Evolutionary conservation across 2,329 filamentous ascomycete genomes (phyloP), one percentile per base, ranked within the genome.

Genomic region (Venturia aucupariae): DNA sequence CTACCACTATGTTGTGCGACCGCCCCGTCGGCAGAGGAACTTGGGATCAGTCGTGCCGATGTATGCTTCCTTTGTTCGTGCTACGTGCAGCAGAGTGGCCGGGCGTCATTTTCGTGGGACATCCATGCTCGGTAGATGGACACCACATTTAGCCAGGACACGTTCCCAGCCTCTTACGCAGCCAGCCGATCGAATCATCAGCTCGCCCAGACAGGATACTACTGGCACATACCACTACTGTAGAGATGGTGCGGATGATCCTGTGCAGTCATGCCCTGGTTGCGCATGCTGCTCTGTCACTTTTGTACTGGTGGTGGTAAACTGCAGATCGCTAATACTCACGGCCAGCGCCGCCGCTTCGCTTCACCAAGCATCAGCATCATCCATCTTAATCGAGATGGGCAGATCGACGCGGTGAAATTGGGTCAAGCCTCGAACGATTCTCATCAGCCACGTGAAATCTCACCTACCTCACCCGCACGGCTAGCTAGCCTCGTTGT

Each of bases 391-490:
- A 22, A 57, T 57, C 51, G 51, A 35, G 51, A 57, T 57, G 51
- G 51, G 15, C 51, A 57, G 51, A 57, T 57, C 51, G 30, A 22
- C 51, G 19, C 48, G 48, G 24, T 24, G 48, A 35, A 32, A 35
- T 57, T 57, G 30, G 51, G 51, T n/a, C 51, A 57, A 57, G 51
- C 51, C 51, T 38, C 51, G 51, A 57, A 57, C 51, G 13, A 57
- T 35, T 57, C 2, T 35, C 51, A 35, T 35, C 15, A 57, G 51
- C 51, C 51, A 57, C 51, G 51, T 57, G 51, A 57, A 22, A 57
- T 57, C 19, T 10, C 13, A 57, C 51, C 51, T 24, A 30, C n/a
- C n/a, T n/a, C 30, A 54, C 44, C 35, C 35, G 35, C 39, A 17
- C 51, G 51, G 51, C 51, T 15, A 7, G 15, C 51, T 57, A 35